phyloP scores from a whole-genome alignment of 2,329 filamentous ascomycete genomes.

The Alternaria ventricosa region DNA sequence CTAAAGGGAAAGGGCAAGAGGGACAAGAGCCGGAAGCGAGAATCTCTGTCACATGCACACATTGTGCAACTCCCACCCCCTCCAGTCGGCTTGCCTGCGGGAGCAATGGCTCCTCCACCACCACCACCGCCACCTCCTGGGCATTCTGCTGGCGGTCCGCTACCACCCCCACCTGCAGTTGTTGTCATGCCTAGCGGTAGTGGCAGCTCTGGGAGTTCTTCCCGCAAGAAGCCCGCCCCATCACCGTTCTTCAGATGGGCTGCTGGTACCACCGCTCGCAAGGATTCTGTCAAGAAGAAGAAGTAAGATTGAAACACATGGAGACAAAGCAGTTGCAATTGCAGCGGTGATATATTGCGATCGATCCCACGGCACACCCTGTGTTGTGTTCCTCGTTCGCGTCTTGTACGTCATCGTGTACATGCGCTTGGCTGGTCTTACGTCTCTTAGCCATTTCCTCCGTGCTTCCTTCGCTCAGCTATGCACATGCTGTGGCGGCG shows the following conservation, averaged over 20 bases:
- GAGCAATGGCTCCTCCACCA: constrained; percentile 6
- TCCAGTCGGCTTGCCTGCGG: not conserved
- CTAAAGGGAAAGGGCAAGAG: constrained; percentile 20
- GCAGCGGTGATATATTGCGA: not conserved
- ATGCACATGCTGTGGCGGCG: not conserved
- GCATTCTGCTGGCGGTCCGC: constrained; percentile 8
- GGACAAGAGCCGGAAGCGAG: constrained; percentile 24
- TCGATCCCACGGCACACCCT: not conserved
- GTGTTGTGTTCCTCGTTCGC: not conserved
- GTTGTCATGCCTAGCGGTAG: constrained; percentile 9
- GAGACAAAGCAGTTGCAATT: not conserved
- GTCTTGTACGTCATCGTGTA: not conserved
- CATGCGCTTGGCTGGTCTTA: not conserved
- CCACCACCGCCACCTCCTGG: constrained; percentile 12
- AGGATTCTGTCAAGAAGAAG: constrained; percentile 13
- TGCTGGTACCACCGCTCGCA: constrained; percentile 15
- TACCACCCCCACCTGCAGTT: constrained; percentile 14
- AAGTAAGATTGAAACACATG: not conserved
- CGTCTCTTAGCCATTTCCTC: not conserved
- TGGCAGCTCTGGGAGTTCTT: constrained; percentile 3
- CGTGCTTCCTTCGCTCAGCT: not conserved
- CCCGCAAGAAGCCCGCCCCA: constrained; percentile 17
- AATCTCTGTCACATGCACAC: constrained; percentile 14
- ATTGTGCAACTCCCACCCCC: constrained; percentile 14
- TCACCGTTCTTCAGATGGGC: constrained; percentile 33